Percentiles rank a stretch among this genome's conserved stretches.
These are phyloP conservation scores for Microbotryomycetes sp. DNA, from an alignment of 1,284 basidiomycete species.

Conservation along the genomic window DNA sequence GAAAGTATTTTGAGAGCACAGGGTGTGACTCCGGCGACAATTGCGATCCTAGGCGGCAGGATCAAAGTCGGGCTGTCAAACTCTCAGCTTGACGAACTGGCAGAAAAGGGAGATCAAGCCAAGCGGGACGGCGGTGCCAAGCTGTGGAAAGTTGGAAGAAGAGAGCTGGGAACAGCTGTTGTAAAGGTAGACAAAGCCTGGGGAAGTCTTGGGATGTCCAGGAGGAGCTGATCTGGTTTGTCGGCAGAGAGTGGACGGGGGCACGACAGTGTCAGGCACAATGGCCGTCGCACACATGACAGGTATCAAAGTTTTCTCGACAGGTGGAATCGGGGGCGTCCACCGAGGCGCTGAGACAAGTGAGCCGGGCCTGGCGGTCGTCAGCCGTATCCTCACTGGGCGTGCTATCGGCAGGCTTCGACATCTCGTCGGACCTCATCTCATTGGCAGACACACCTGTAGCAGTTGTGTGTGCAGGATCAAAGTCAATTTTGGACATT, in stretches of 20 bases:
- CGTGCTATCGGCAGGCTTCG: slow-evolving; percentile 58
- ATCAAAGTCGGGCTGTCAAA: slow-evolving; percentile 75
- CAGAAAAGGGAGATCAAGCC: slow-evolving; percentile 44
- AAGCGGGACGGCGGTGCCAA: slow-evolving; percentile 37
- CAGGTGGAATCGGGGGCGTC: slow-evolving; percentile 63
- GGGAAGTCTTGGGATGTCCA: neutral
- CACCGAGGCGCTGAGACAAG: slow-evolving; percentile 85
- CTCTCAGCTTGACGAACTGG: slow-evolving; percentile 62
- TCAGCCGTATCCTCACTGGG: slow-evolving; percentile 11
- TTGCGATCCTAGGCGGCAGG: slow-evolving; percentile 73
- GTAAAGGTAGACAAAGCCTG: slow-evolving; percentile 17
- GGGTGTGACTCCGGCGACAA: slow-evolving; percentile 79
- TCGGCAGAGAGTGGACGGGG: slow-evolving; percentile 53
- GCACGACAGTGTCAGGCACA: slow-evolving; percentile 86
- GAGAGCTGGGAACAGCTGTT: slow-evolving; percentile 65
- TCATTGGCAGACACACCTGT: slow-evolving; percentile 79
- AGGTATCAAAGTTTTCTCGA: slow-evolving; percentile 53
- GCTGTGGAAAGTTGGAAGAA: slow-evolving; percentile 57
- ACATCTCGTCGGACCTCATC: slow-evolving; percentile 82
- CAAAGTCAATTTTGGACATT: slow-evolving; percentile 94
- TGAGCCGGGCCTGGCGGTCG: slow-evolving; percentile 43
- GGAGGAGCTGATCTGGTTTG: neutral
- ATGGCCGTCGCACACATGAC: slow-evolving; percentile 69
- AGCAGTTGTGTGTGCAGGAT: slow-evolving; percentile 85
- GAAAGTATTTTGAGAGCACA: slow-evolving; percentile 69